Conservation (phyloP, 352 stramenopile species). For the Pythium guiyangense region DNA sequence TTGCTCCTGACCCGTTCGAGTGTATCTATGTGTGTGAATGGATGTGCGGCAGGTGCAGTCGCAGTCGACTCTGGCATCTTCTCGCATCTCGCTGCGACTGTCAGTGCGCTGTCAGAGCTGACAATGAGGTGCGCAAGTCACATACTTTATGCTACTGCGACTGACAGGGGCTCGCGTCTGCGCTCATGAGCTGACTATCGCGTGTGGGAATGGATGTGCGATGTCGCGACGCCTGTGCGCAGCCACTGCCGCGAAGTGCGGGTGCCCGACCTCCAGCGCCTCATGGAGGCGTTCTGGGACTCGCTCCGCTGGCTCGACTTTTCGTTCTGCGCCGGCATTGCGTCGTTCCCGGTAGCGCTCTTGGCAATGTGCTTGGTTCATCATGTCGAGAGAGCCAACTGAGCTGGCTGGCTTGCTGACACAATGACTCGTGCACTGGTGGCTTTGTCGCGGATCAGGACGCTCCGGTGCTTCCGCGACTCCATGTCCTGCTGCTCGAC, state of each 20-base stretch:
- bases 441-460: slow-evolving; percentile 6
- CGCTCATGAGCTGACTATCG: not conserved
- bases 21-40: not conserved
- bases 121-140: slow-evolving; percentile 32
- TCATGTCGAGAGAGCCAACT: not conserved
- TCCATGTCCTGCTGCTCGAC: slow-evolving; percentile 66
- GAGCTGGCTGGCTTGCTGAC: not conserved
- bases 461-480: slow-evolving; percentile 20
- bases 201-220: too few species aligned
- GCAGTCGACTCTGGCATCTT: slow-evolving; percentile 46
- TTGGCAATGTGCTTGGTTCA: not conserved
- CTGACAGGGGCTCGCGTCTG: too few species aligned
- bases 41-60: slow-evolving; percentile 22
- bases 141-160: too few species aligned
- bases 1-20: not conserved
- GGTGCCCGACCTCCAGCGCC: slow-evolving; percentile 24
- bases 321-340: slow-evolving; percentile 40
- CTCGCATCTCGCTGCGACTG: slow-evolving; percentile 23
- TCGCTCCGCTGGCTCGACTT: slow-evolving; percentile 49
- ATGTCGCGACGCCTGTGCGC: not conserved
- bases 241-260: slow-evolving; percentile 29
- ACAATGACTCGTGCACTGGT: not conserved
- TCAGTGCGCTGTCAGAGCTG: slow-evolving; percentile 32
- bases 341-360: slow-evolving; percentile 30
- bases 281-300: slow-evolving; percentile 23